Evolutionary conservation across 1,284 basidiomycete genomes (phyloP), one percentile per base, ranked within the genome.

Genomic region (Puccinia hordei): DNA sequence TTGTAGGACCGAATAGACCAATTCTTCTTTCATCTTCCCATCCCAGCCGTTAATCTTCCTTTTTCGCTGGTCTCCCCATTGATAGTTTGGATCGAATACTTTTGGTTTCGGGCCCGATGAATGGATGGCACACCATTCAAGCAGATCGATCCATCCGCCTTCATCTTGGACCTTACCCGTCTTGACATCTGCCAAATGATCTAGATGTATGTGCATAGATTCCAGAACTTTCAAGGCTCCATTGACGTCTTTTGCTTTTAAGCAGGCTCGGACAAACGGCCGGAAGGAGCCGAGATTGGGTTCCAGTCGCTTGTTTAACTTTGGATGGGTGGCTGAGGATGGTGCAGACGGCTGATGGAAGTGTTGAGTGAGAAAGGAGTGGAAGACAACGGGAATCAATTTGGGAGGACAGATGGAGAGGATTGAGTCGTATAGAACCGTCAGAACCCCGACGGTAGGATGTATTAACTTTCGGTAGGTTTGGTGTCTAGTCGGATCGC

Each of bases 1-100:
- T 65, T 73, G 55, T 27, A 80, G 41, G 22, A 73, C 46, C 19
- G 59, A 61, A 53, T 80, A 80, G 10, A 80, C 33, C 38, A 80
- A 80, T 65, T 71, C 41, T 80, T 80, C 78, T 22, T 80, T 80
- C 78, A 80, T 80, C 24, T 80, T 61, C 15, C 78, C 78, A 55
- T 63, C 69, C 78, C 78, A 80, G n/a, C 78, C 78, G 2, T 72
- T 63, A 33, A 59, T 73, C 44, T 80, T 80, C 46, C 59, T 19
- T 65, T 80, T 80, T 3, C 78, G 35, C 35, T 73, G 38, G 22
- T 15, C 59, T 27, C 78, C 78, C 78, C 78, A 80, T 22, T 73
- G 59, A n/a, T 66, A 79, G 17, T 19, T 65, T 1, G 35, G 33
- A 71, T 68, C 66, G 19, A 41, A 49, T 17, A 5, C 44, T 71